Conservation (phyloP, 257 asterid genomes). For the Ilex aquifolium region DNA sequence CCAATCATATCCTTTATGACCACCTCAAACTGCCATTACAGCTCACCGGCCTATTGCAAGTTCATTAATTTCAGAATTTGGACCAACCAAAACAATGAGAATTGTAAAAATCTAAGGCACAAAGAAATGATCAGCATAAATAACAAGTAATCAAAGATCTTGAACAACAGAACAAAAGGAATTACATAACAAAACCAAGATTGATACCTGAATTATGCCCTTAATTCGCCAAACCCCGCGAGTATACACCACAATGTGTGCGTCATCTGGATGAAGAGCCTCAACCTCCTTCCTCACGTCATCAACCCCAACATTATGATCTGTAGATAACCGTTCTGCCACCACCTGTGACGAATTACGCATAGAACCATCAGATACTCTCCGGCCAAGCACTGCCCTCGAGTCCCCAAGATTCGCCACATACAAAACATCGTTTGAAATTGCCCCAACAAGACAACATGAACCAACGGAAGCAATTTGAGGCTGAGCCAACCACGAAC, state of each 20-base stretch:
- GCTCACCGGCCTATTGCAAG: too few relatives aligned
- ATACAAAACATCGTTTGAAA: background rate
- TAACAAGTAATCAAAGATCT: too few relatives aligned
- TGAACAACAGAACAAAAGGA: too few relatives aligned
- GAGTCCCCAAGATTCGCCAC: slow-evolving; percentile 6
- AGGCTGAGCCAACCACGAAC: background rate
- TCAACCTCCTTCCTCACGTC: background rate
- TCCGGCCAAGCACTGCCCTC: slow-evolving; percentile 3
- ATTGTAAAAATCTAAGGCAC: too few relatives aligned
- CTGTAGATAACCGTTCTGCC: background rate
- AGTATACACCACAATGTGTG: slow-evolving; percentile 6
- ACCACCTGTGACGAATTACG: background rate
- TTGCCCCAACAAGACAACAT: slow-evolving; percentile 5
- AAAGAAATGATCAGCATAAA: too few relatives aligned
- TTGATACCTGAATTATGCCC: slow-evolving; percentile 1
- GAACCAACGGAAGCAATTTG: background rate
- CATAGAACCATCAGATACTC: background rate
- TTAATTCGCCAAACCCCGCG: slow-evolving; percentile 1
- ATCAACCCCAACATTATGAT: slow-evolving; percentile 5
- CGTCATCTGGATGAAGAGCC: slow-evolving; percentile 2
- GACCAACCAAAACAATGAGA: too few relatives aligned
- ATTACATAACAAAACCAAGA: background rate
- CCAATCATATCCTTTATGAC: too few relatives aligned
- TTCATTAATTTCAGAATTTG: too few relatives aligned
- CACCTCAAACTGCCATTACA: too few relatives aligned